These are phyloP conservation scores for Sarocladium brachiariae DNA, from an alignment of 2,329 filamentous ascomycete genomes.

Conservation along the genomic window DNA sequence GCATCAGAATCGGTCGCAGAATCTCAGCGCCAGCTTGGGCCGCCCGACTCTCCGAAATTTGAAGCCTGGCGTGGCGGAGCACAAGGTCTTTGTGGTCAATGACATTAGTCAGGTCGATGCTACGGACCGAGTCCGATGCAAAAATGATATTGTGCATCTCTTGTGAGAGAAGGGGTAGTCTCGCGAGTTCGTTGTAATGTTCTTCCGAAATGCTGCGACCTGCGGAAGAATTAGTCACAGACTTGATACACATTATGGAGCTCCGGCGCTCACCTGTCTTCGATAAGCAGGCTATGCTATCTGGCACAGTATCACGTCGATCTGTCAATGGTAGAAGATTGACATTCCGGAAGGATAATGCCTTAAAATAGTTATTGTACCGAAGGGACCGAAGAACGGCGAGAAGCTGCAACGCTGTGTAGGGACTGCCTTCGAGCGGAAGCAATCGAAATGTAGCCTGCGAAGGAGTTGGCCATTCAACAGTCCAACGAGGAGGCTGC, in stretches of 20 bases:
- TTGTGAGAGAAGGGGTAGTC: slow-evolving; percentile 46
- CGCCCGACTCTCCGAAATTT: slow-evolving; percentile 10
- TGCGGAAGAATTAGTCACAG: slow-evolving; percentile 13
- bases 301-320: slow-evolving; percentile 37
- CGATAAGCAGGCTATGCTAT: slow-evolving; percentile 44
- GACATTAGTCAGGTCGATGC: slow-evolving; percentile 45
- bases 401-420: slow-evolving; percentile 46
- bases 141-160: slow-evolving; percentile 51
- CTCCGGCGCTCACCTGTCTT: slow-evolving; percentile 36
- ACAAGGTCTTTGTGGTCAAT: slow-evolving; percentile 21
- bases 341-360: slow-evolving; percentile 47
- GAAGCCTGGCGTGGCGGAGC: slow-evolving; percentile 12
- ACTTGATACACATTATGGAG: background rate
- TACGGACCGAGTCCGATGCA: slow-evolving; percentile 47
- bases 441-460: slow-evolving; percentile 49
- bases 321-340: slow-evolving; percentile 36
- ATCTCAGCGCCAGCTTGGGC: slow-evolving; percentile 30
- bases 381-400: slow-evolving; percentile 49
- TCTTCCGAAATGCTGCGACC: slow-evolving; percentile 41
- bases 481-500: slow-evolving; percentile 44
- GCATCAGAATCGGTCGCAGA: slow-evolving; percentile 41
- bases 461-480: slow-evolving; percentile 33
- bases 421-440: slow-evolving; percentile 31
- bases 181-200: slow-evolving; percentile 40
- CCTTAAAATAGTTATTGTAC: slow-evolving; percentile 54